Evolutionary conservation across 208 protist species (phyloP), one percentile per base, ranked within the genome.

Genomic region (Wallacemonas sp.): DNA sequence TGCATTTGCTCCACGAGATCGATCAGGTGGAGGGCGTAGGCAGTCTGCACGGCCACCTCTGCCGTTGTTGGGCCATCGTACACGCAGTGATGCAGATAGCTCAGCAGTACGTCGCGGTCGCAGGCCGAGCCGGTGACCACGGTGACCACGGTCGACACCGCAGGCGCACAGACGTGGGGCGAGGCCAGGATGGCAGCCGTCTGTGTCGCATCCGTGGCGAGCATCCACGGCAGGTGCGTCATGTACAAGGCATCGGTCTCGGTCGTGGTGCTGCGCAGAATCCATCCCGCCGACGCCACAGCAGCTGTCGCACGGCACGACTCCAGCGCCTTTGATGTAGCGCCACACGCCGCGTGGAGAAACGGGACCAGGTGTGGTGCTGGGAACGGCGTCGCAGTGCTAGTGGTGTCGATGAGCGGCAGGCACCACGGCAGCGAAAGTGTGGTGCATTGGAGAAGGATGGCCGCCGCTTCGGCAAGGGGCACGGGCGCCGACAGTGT

Each of bases 201-300:
- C 1, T 38, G 30, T 0, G 49, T 38, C 11, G 69, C 65, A 47
- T 75, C 72, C 2, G 23, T 54, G 19, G 24, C 54, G 24, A 80
- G 60, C 70, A 85, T 85, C 79, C 79, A 85, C 11, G 79, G 70
- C 21, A 85, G 65, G 65, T 85, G 79, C 38, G 36, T 56, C 29
- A 49, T 41, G 46, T 74, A 77, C 4, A 81, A 68, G 4, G 4
- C 26, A 6, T 67, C 65, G 41, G 41, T 47, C 9, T 2, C 9
- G 19, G 3, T 24, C 19, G 46, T 5, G 16, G 55, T 27, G 57
- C 62, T 72, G 2, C 24, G 49, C 21, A 84, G 52, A n/a, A 68
- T 43, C 19, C 43, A 43, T 3, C 56, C 55, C 3, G 79, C 79
- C 17, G 71, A 47, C 39, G 61, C 43, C 23, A 76, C 76, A 11